Conservation (phyloP, 1,284 basidiomycete genomes). For the Boletus semigastroideus region DNA sequence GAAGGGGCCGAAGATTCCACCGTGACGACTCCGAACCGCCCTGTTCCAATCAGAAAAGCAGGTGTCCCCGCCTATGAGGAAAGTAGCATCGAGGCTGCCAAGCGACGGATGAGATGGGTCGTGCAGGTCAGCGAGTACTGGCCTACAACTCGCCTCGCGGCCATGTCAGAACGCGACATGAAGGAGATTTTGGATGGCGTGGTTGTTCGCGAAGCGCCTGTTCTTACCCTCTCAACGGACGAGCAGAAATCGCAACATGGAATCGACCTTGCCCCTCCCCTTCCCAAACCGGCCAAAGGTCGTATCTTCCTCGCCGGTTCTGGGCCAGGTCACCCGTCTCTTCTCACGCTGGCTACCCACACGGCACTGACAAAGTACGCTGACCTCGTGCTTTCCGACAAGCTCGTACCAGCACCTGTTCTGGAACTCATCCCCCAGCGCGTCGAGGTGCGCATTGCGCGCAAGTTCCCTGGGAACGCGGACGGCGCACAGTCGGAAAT, state of each 20-base stretch:
- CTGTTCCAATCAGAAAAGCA: constrained; percentile 57
- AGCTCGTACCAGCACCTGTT: constrained; percentile 92
- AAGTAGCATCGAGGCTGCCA: constrained; percentile 49
- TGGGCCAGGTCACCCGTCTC: constrained; percentile 90
- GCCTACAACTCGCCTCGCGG: constrained; percentile 78
- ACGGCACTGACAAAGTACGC: constrained; percentile 77
- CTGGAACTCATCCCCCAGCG: constrained; percentile 82
- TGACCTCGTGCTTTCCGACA: constrained; percentile 90
- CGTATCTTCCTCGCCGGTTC: constrained; percentile 89
- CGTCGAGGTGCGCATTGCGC: constrained; percentile 79
- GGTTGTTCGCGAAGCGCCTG: constrained; percentile 11
- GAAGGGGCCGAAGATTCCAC: constrained; percentile 57
- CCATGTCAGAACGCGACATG: constrained; percentile 72
- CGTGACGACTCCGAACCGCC: constrained; percentile 71
- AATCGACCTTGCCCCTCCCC: constrained; percentile 30
- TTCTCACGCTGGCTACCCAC: constrained; percentile 88
- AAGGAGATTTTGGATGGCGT: constrained; percentile 54
- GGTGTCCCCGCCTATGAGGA: constrained; percentile 37
- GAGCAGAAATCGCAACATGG: constrained; percentile 24
- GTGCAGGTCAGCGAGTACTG: constrained; percentile 94
- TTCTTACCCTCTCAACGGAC: constrained; percentile 1
- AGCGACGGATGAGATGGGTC: constrained; percentile 82
- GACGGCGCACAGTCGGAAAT: constrained; percentile 93
- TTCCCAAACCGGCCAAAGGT: constrained; percentile 44
- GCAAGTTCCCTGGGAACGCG: constrained; percentile 97